These are phyloP conservation scores for Aurantiochytrium sp. DNA, from an alignment of 108 stramenopile genomes.

Conservation along the genomic window DNA sequence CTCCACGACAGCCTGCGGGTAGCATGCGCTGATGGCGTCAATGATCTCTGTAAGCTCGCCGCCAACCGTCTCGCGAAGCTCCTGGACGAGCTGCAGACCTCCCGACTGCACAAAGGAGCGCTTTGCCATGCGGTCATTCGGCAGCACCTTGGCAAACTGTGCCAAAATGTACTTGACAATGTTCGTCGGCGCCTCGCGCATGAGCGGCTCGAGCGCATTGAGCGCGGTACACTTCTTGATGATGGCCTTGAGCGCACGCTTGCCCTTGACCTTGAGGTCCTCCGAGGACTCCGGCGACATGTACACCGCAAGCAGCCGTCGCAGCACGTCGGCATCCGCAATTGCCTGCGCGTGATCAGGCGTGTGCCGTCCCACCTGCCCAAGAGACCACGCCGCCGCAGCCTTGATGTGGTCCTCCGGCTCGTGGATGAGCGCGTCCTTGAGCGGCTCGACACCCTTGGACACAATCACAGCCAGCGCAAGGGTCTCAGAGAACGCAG, in stretches of 20 bases:
- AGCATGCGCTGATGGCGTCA: constrained; percentile 53
- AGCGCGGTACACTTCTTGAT: constrained; percentile 60
- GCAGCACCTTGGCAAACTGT: constrained; percentile 57
- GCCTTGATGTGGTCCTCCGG: constrained; percentile 66
- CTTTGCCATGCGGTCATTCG: constrained; percentile 57
- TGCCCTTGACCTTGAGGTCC: constrained; percentile 55
- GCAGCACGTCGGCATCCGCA: constrained; percentile 58
- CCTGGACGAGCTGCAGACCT: constrained; percentile 55
- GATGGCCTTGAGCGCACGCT: constrained; percentile 59
- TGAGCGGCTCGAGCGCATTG: constrained; percentile 57
- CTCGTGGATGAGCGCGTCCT: constrained; percentile 64
- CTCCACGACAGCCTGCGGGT: constrained; percentile 60
- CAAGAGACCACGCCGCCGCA: constrained; percentile 58
- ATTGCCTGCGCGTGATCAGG: constrained; percentile 57
- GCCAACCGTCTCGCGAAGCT: constrained; percentile 56
- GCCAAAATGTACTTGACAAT: constrained; percentile 64
- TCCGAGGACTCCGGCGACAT: constrained; percentile 46
- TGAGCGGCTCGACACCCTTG: constrained; percentile 71
- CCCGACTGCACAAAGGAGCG: constrained; percentile 57
- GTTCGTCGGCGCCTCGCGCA: constrained; percentile 53
- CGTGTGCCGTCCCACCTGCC: constrained; percentile 60
- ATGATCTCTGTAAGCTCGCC: constrained; percentile 59
- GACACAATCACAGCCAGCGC: constrained; percentile 66
- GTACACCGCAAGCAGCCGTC: constrained; percentile 60
- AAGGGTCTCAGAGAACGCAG: constrained; percentile 61